A percentile compares a stretch with the other conserved stretches of the same genome.
Evolutionary conservation across 805 yeast species (phyloP).

Genomic region (Hanseniaspora vineae): DNA sequence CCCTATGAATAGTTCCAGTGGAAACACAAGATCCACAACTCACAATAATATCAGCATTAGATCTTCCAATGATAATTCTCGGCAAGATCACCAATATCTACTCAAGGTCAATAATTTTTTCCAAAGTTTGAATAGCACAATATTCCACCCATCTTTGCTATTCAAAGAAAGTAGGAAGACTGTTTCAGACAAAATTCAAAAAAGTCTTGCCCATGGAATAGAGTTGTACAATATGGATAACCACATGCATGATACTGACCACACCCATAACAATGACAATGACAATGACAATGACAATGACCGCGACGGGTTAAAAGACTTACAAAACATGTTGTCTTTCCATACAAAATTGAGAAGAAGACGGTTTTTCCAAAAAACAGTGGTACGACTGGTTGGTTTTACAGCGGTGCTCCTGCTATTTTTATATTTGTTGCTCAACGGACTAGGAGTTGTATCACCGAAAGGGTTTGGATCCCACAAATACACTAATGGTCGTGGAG

Average conservation of each 20-base stretch:
- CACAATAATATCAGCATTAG: too few relatives aligned
- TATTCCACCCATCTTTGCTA: not conserved
- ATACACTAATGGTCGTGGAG: not conserved
- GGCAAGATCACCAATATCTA: not conserved
- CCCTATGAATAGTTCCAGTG: too few relatives aligned
- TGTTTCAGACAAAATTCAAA: not conserved
- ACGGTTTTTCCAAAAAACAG: not conserved
- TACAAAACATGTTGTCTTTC: not conserved
- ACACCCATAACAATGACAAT: too few relatives aligned
- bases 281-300: not conserved
- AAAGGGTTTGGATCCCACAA: not conserved
- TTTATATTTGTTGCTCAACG: not conserved
- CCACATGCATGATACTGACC: not conserved
- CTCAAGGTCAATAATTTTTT: not conserved
- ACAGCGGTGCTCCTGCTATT: not conserved
- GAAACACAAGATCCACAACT: too few relatives aligned
- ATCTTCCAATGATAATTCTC: not conserved
- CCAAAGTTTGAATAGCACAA: not conserved
- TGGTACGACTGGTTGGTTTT: not conserved
- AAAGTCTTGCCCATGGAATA: not conserved
- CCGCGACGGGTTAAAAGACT: not conserved
- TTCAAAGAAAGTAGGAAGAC: not conserved
- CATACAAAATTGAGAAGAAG: not conserved
- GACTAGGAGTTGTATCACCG: not conserved
- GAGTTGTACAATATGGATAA: constrained; percentile 1